Base-by-base conservation (phyloP, 2,329 filamentous ascomycete genomes). In the Colletotrichum cereale region DNA sequence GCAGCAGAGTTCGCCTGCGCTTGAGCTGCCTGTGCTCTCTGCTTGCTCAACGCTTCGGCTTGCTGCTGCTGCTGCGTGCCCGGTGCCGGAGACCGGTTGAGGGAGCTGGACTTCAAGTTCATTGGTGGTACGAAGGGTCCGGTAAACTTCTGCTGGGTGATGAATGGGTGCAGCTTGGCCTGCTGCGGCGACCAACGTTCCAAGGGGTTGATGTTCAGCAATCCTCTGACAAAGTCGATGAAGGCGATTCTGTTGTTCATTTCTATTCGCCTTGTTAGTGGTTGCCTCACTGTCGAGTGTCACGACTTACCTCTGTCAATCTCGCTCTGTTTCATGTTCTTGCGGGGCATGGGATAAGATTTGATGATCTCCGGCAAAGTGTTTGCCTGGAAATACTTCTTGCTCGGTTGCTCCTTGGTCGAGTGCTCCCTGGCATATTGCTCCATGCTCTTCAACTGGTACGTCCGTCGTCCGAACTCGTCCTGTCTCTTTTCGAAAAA, bases 291-390 rank as follows among this genome's bases (percentile, higher is more conserved):
- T 1, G 21, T 6, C 40, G 36, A 44, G 10, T 31, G 29, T 26
- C 52, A 24, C 16, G 40, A 71, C 62, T 55, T 86, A 98, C 96
- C 96, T 93, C 96, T 86, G 77, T 99, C 96, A 75, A 99, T 92
- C 83, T 99, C 96, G 76, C 91, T 93, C 81, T 93, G 95, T 85
- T 99, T 99, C 96, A 99, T 99, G 79, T 98, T 98, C 85, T 99
- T 99, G 78, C 96, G 89, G 58, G 96, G 96, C 96, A 99, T 98
- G 7, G 96, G 93, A 79, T 99, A 99, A 67, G 93, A 95, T 80
- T 97, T 94, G 84, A 99, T 98, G 74, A 99, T 99, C 75, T 99
- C 96, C 5, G 96, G 96, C 64, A 99, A 84, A 1, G 95, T 97
- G 50, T 91, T 98, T 44, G 95, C 95, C 77, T 96, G 93, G 84